phyloP scores from a whole-genome alignment of 108 stramenopile genomes.

The Discostella pseudostelligera region DNA sequence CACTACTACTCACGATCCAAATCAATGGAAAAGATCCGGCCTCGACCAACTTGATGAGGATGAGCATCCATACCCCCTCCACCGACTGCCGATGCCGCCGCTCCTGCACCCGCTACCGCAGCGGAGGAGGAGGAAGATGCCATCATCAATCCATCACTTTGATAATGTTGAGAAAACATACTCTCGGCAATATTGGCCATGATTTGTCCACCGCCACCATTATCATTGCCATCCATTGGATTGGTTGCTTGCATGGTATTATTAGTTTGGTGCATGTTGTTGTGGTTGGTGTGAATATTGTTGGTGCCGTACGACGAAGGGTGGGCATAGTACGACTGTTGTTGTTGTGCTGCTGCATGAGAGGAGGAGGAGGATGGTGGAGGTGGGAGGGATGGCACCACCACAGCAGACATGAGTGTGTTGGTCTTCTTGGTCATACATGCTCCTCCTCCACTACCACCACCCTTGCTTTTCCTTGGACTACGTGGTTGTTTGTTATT shows the following conservation, averaged over 20 bases:
- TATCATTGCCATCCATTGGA: not conserved
- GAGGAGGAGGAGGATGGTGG: too few relatives aligned
- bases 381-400: not conserved
- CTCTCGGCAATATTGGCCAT: slow-evolving; percentile 19
- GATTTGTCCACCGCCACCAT: not conserved
- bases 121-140: slow-evolving; percentile 8
- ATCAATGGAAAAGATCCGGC: slow-evolving; percentile 81
- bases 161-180: slow-evolving; percentile 23
- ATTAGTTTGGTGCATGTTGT: too few relatives aligned
- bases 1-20: slow-evolving; percentile 79
- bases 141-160: slow-evolving; percentile 16
- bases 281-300: too few relatives aligned
- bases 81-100: not conserved
- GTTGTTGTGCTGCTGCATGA: too few relatives aligned
- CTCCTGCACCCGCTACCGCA: not conserved
- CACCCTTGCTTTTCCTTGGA: not conserved
- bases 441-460: too few relatives aligned
- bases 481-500: slow-evolving; percentile 2
- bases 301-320: too few relatives aligned
- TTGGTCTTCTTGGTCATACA: slow-evolving; percentile 16
- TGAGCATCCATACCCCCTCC: not conserved
- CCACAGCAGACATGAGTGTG: slow-evolving; percentile 26
- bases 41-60: slow-evolving; percentile 13
- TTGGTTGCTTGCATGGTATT: too few relatives aligned
- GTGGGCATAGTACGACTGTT: too few relatives aligned